Conservation (phyloP, 2,329 filamentous ascomycete genomes). For the Chrysosporium keratinophilum region DNA sequence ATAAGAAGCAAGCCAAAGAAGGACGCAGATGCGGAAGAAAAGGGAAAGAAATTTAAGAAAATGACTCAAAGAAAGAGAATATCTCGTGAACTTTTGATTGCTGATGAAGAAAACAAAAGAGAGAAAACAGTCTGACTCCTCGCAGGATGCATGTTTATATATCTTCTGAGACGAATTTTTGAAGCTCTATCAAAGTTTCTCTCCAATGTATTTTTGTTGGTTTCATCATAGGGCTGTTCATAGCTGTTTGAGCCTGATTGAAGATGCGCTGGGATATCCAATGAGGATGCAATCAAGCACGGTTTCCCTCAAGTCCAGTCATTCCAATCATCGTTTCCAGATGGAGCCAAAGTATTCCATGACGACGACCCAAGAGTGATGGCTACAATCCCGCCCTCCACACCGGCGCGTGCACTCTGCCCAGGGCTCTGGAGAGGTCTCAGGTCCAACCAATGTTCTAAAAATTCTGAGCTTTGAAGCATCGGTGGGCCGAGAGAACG, state of each 20-base stretch:
- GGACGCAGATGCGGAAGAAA: not conserved
- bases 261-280: constrained; percentile 14
- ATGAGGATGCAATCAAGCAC: constrained; percentile 3
- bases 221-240: constrained; percentile 1
- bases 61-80: constrained; percentile 1
- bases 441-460: not conserved
- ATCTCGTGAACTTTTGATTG: constrained; percentile 13
- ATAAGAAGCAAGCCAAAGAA: constrained; percentile 5
- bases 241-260: constrained; percentile 12
- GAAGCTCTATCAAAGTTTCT: not conserved
- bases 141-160: constrained; percentile 2
- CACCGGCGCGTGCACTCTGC: constrained; percentile 1
- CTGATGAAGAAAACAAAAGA: constrained; percentile 6
- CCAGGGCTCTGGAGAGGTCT: not conserved
- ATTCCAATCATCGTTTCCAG: not conserved
- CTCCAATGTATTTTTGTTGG: constrained; percentile 1
- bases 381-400: not conserved
- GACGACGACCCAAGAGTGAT: not conserved
- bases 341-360: not conserved
- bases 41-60: constrained; percentile 4
- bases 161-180: not conserved
- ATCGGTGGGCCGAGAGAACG: constrained; percentile 1
- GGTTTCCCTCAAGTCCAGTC: not conserved
- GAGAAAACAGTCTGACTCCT: not conserved
- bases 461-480: constrained; percentile 2